Percentiles rank a stretch among this genome's conserved stretches.
Conservation (phyloP, 106 monocot species). For the Dendrobium officinale region DNA sequence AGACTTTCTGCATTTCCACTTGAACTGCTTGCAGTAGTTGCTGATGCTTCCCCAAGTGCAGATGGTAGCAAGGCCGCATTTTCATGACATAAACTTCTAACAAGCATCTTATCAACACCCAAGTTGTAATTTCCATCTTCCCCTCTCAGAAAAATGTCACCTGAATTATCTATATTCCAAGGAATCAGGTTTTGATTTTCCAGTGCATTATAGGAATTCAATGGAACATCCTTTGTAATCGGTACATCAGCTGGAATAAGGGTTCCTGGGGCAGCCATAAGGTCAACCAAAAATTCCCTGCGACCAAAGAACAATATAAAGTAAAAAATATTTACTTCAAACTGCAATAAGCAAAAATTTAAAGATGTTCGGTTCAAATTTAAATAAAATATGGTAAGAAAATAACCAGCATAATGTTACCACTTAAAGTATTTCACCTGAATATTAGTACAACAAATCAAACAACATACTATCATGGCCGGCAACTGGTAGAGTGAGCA, state of each 20-base stretch:
- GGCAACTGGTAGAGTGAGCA: neutral
- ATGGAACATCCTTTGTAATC: slow-evolving; percentile 49
- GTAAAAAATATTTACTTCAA: neutral
- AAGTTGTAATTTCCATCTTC: slow-evolving; percentile 9
- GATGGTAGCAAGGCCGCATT: slow-evolving; percentile 16
- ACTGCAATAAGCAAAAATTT: neutral
- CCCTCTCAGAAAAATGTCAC: slow-evolving; percentile 11
- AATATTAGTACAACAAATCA: neutral
- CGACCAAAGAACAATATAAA: neutral
- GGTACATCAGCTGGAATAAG: slow-evolving; percentile 84
- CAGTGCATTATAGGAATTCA: slow-evolving; percentile 29
- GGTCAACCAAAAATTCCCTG: slow-evolving; percentile 98
- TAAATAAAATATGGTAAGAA: neutral
- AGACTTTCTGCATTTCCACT: slow-evolving; percentile 15
- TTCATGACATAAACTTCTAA: slow-evolving; percentile 23
- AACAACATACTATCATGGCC: neutral
- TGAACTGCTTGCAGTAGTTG: slow-evolving; percentile 38
- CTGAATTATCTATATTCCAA: slow-evolving; percentile 18
- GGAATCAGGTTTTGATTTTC: slow-evolving; percentile 19
- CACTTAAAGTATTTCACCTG: neutral
- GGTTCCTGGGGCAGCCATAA: slow-evolving; percentile 93
- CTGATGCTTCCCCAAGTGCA: slow-evolving; percentile 26
- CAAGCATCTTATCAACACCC: slow-evolving; percentile 18
- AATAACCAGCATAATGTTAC: neutral
- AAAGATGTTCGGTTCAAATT: slow-evolving; percentile 1